Evolutionary conservation across 306 rosid species (phyloP).

Genomic region (Argentina anserina): DNA sequence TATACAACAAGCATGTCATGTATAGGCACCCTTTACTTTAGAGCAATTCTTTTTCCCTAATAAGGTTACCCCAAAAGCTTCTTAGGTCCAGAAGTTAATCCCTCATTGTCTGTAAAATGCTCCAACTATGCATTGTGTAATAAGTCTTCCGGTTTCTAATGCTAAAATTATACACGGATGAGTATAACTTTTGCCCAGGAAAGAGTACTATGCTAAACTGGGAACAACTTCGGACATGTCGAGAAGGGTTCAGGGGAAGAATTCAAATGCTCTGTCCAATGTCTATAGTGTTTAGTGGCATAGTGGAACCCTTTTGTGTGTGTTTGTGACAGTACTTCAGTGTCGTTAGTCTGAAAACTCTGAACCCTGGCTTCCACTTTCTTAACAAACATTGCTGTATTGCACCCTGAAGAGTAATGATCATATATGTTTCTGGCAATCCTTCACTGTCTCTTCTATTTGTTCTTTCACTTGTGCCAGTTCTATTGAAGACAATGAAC

Average conservation of each 20-base stretch:
- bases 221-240: no score
- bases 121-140: no score
- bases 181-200: no score
- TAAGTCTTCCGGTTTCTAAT: no score
- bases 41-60: no score
- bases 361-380: constrained; percentile 5
- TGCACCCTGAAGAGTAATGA: constrained; percentile 13
- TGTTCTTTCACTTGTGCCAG: constrained; percentile 2
- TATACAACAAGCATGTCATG: no score
- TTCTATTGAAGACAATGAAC: constrained; percentile 7
- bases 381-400: neutral
- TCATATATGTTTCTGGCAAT: constrained; percentile 14
- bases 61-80: no score
- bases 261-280: neutral
- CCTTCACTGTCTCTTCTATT: constrained; percentile 11
- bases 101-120: no score
- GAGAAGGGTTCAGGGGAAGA: neutral
- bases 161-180: no score
- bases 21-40: no score
- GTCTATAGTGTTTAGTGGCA: neutral
- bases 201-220: no score
- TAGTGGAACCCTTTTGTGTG: neutral
- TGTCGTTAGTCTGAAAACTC: neutral
- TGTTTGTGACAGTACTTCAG: neutral
- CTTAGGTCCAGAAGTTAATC: no score